Evolutionary conservation across 106 monocot genomes (phyloP).

Genomic region (Posidonia australis): DNA sequence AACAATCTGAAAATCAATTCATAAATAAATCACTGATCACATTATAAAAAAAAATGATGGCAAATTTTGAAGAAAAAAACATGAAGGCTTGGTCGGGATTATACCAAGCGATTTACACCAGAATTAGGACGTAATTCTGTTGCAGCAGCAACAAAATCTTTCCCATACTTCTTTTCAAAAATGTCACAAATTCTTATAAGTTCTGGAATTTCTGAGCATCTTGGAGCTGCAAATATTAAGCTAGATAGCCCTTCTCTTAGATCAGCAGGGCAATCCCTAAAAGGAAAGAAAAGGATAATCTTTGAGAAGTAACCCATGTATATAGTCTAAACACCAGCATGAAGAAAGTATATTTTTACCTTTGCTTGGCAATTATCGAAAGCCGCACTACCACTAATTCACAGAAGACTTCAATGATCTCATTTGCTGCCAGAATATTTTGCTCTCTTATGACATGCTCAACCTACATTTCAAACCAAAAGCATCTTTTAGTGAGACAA

Average conservation of each 20-base stretch:
- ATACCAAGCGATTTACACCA: constrained; percentile 61
- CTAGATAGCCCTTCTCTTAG: constrained; percentile 88
- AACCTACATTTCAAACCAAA: constrained; percentile 38
- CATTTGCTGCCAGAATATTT: constrained; percentile 82
- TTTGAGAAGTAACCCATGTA: neutral
- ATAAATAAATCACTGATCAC: too few relatives aligned
- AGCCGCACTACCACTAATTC: constrained; percentile 76
- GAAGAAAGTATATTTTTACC: constrained; percentile 19
- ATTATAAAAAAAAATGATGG: too few relatives aligned
- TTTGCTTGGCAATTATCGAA: constrained; percentile 80
- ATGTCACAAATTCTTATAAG: constrained; percentile 55
- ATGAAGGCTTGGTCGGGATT: neutral
- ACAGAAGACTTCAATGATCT: constrained; percentile 91
- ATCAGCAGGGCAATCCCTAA: constrained; percentile 80
- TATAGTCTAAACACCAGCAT: neutral
- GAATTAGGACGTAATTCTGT: constrained; percentile 66
- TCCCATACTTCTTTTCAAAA: constrained; percentile 90
- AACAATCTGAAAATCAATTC: too few relatives aligned
- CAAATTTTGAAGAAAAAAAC: neutral
- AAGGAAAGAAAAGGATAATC: neutral
- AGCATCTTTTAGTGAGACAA: neutral
- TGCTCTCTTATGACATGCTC: constrained; percentile 95
- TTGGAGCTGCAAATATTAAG: constrained; percentile 87
- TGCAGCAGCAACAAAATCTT: constrained; percentile 84
- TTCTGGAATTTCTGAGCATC: constrained; percentile 95